These are phyloP conservation scores for Ceratocystis albifundus DNA, from an alignment of 2,329 filamentous ascomycete species.

Conservation along the genomic window DNA sequence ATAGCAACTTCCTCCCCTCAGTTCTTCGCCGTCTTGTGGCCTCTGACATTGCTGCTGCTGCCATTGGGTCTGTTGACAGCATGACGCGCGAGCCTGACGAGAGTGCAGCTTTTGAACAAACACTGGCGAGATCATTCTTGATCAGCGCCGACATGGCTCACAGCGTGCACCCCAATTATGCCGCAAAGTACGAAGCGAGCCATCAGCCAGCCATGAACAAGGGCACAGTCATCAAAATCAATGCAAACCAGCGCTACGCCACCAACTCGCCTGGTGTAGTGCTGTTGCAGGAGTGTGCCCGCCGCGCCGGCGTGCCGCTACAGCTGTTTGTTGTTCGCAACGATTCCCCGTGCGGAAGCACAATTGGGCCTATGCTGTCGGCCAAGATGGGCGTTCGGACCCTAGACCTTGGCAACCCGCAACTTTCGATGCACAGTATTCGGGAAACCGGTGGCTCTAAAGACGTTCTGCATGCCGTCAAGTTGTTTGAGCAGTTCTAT, in stretches of 20 bases:
- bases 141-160: slow-evolving; percentile 97
- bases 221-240: slow-evolving; percentile 93
- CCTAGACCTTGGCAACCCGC: slow-evolving; percentile 84
- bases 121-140: slow-evolving; percentile 79
- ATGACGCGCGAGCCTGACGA: slow-evolving; percentile 50
- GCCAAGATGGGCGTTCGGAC: slow-evolving; percentile 79
- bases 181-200: slow-evolving; percentile 77
- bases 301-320: slow-evolving; percentile 62
- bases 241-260: slow-evolving; percentile 92
- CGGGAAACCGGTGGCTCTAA: slow-evolving; percentile 81
- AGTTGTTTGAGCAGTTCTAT: slow-evolving; percentile 80
- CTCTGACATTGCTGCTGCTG: slow-evolving; percentile 42
- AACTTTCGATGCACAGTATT: slow-evolving; percentile 94
- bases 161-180: slow-evolving; percentile 89
- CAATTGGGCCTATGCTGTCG: slow-evolving; percentile 92
- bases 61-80: slow-evolving; percentile 46
- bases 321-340: slow-evolving; percentile 96
- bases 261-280: slow-evolving; percentile 95
- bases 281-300: slow-evolving; percentile 76
- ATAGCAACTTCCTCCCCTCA: slow-evolving; percentile 81
- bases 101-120: slow-evolving; percentile 84
- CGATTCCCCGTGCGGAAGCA: slow-evolving; percentile 87
- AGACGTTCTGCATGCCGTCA: slow-evolving; percentile 77
- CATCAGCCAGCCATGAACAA: slow-evolving; percentile 94
- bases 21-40: slow-evolving; percentile 78